Conservation (phyloP, 176 grass and related monocot genomes). For the Triticum dicoccoides region DNA sequence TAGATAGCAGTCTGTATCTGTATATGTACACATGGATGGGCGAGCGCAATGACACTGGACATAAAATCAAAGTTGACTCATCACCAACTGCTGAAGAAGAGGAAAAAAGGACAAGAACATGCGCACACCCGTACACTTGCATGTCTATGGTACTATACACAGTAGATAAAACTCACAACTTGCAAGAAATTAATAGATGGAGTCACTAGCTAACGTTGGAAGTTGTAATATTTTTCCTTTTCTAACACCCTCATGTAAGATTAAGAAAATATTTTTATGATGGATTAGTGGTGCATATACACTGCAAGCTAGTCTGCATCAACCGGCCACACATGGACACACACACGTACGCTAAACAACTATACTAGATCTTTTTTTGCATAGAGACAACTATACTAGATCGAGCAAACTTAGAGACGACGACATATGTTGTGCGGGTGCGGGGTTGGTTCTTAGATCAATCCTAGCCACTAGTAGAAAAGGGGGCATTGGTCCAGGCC, state of each 20-base stretch:
- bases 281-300: not conserved
- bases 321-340: too few relatives aligned
- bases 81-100: not conserved
- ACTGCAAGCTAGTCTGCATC: too few relatives aligned
- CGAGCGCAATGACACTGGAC: not conserved
- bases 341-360: too few relatives aligned
- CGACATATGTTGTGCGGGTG: too few relatives aligned
- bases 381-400: too few relatives aligned
- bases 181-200: not conserved
- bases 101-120: not conserved
- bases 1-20: not conserved
- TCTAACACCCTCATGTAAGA: not conserved
- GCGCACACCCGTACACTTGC: not conserved
- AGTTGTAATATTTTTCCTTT: not conserved
- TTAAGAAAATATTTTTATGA: not conserved
- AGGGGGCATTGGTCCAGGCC: too few relatives aligned
- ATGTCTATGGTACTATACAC: not conserved
- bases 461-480: too few relatives aligned
- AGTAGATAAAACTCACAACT: not conserved
- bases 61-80: not conserved
- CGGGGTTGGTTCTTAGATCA: too few relatives aligned
- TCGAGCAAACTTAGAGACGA: too few relatives aligned
- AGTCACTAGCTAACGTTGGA: not conserved
- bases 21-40: not conserved
- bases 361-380: too few relatives aligned